Percentiles rank a stretch among this genome's conserved stretches.
These are phyloP conservation scores for Aspergillus tanneri DNA, from an alignment of 2,329 filamentous ascomycete genomes.

Conservation along the genomic window DNA sequence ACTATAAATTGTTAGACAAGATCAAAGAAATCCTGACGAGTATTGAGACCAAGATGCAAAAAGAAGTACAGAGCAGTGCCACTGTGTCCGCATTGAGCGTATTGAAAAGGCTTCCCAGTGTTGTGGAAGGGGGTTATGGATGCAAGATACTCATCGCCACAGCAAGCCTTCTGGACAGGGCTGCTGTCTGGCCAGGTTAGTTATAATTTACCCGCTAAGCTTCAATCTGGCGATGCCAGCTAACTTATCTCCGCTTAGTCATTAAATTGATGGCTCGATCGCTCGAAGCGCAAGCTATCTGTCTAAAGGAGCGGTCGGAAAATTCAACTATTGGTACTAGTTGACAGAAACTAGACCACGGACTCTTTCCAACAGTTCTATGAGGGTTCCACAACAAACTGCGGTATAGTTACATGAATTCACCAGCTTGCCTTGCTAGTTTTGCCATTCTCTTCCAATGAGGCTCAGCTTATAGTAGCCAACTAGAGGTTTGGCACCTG, in stretches of 20 bases:
- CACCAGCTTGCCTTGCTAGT: conserved; percentile 6
- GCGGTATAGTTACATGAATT: conserved; percentile 5
- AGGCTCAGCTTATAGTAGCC: background rate
- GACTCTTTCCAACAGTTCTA: background rate
- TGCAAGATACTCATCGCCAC: conserved; percentile 81
- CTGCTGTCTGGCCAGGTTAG: conserved; percentile 88
- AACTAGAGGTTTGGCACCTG: background rate
- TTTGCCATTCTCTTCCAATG: conserved; percentile 1
- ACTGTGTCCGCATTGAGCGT: conserved; percentile 53
- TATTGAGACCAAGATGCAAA: conserved; percentile 76
- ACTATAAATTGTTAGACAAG: conserved; percentile 79
- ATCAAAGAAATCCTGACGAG: conserved; percentile 74
- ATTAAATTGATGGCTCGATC: conserved; percentile 69
- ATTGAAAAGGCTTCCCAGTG: conserved; percentile 55
- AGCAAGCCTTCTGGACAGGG: conserved; percentile 82
- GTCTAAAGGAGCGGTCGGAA: conserved; percentile 60
- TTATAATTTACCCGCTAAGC: background rate
- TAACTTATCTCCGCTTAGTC: conserved; percentile 49
- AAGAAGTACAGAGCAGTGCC: conserved; percentile 55
- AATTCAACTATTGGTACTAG: conserved; percentile 32
- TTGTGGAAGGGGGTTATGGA: conserved; percentile 71
- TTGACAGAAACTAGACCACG: background rate
- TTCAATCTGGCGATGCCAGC: conserved; percentile 10
- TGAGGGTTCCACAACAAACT: conserved; percentile 1
- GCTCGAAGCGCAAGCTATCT: conserved; percentile 62